These are phyloP conservation scores for Fallopia convolvulus DNA, from an alignment of 148 eudicot species.

Conservation along the genomic window DNA sequence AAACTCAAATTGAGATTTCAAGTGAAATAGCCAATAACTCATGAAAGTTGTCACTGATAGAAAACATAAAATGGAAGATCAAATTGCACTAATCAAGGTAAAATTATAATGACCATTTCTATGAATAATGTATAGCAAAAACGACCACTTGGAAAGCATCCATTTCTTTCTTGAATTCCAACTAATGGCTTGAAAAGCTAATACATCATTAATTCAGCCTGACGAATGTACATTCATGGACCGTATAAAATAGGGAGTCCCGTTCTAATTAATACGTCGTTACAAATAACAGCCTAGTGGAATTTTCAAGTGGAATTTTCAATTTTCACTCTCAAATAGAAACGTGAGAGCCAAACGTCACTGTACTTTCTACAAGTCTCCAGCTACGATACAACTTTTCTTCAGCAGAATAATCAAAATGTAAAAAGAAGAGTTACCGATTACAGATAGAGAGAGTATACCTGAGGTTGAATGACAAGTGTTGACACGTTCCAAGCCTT, in stretches of 20 bases:
- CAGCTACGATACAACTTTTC: constrained; percentile 30
- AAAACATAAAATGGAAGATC: not conserved
- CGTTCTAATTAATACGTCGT: not conserved
- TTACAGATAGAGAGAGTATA: constrained; percentile 32
- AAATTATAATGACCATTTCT: constrained; percentile 29
- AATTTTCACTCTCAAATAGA: not conserved
- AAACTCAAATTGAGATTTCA: not conserved
- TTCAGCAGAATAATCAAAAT: constrained; percentile 4
- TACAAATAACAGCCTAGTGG: not conserved
- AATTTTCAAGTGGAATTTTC: constrained; percentile 8
- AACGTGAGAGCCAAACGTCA: constrained; percentile 25
- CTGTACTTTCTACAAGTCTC: constrained; percentile 19
- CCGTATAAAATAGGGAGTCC: not conserved
- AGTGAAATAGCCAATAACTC: not conserved
- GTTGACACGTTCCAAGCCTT: constrained; percentile 53
- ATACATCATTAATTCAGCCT: not conserved
- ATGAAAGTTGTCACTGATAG: not conserved
- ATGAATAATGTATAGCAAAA: constrained; percentile 17
- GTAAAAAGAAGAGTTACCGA: not conserved
- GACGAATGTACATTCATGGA: not conserved
- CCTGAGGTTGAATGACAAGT: constrained; percentile 84
- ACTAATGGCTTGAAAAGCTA: constrained; percentile 13
- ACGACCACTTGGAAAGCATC: constrained; percentile 32
- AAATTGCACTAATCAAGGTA: not conserved
- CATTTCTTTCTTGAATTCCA: constrained; percentile 19